Base-by-base conservation (phyloP, 768 basidiomycete genomes). In the Macrolepiota dolichaula region DNA sequence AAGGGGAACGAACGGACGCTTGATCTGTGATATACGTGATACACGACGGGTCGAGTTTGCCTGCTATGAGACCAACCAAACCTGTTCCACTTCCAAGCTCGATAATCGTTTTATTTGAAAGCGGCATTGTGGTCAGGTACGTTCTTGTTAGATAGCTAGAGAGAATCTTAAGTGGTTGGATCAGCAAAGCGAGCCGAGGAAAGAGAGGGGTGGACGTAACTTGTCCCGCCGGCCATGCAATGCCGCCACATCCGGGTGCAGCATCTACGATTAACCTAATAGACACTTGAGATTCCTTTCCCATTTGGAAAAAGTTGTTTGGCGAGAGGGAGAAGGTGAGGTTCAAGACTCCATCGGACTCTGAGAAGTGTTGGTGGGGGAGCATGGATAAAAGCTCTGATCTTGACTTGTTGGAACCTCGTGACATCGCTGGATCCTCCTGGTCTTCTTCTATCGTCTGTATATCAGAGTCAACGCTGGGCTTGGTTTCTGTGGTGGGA, bases 41-140 rank as follows among this genome's bases (percentile, higher is more conserved):
- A 3, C 67, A 67, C 25, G 42, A n/a, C 11, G 79, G 81, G 46
- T 87, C 86, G 17, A 95, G 80, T 52, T 81, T 77, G 4, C 81
- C 93, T 2, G 89, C 88, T 4, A 89, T 86, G 27, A 98, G 81
- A 9, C 94, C 94, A n/a, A 96, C 94, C 24, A 98, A 80, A 17
- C 95, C 95, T 2, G 95, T 98, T 1, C 95, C 95, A 65, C 90
- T 90, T 4, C 95, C 95, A 1, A 98, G 81, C 69, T 98, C 95
- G 17, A 97, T 70, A 12, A 96, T 75, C 32, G 70, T 82, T 71
- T 80, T 85, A 51, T 80, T 80, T 27, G 73, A 62, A 29, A 96
- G 74, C 51, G 79, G 81, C 2, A 65, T 65, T 1, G 75, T 67
- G 0, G 84, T 84, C 50, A 82, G 79, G 49, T 49, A 50, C 10